Evolutionary conservation across 176 grass and related monocot species (phyloP).

Genomic region (Oryza coarctata): DNA sequence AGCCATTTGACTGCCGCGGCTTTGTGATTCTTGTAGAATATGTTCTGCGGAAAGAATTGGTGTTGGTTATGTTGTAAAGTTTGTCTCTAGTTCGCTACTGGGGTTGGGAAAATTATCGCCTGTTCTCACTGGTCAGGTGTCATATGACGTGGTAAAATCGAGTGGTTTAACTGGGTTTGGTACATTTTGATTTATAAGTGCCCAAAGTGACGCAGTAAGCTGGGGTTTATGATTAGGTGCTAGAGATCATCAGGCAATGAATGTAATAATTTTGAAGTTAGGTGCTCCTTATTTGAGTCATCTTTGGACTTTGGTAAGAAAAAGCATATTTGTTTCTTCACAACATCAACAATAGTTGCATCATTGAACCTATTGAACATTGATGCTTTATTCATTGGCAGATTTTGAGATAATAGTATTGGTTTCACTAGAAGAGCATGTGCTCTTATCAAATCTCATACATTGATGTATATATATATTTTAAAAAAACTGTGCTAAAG

Average conservation of each 20-base stretch:
- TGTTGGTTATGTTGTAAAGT: background rate
- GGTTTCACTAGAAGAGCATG: background rate
- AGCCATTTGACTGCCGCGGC: background rate
- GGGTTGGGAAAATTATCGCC: background rate
- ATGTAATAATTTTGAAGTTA: background rate
- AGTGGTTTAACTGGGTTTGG: background rate
- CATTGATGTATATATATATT: background rate
- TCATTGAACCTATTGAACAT: background rate
- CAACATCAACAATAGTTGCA: background rate
- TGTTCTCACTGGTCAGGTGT: background rate
- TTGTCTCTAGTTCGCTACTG: background rate
- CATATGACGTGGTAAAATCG: background rate
- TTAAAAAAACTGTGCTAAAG: background rate
- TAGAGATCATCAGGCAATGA: background rate
- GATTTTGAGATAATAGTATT: background rate
- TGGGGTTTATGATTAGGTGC: background rate
- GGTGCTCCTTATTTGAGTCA: background rate
- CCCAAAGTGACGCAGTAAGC: background rate
- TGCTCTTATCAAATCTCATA: background rate
- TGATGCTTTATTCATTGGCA: constrained; percentile 5
- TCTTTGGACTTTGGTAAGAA: background rate
- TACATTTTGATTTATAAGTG: background rate
- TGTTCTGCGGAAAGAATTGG: background rate
- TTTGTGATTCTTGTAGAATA: background rate
- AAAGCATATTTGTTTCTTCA: background rate